Conservation (phyloP, 1,284 basidiomycete species). For the Pseudozyma pruni region DNA sequence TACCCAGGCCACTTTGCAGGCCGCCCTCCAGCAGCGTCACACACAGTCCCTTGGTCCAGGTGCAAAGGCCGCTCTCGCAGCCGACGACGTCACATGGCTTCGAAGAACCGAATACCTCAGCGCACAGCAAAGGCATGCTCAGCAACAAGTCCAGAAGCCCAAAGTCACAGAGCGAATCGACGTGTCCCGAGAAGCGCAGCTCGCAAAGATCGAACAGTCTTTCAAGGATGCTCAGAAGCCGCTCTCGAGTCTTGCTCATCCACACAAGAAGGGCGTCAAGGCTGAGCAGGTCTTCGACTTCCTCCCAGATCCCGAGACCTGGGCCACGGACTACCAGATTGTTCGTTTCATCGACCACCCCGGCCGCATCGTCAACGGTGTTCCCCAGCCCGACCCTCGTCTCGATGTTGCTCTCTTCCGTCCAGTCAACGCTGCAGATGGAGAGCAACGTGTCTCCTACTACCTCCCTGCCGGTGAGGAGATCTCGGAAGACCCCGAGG, state of each 20-base stretch:
- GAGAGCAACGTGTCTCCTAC: constrained; percentile 61
- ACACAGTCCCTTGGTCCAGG: constrained; percentile 44
- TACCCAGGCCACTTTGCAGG: constrained; percentile 27
- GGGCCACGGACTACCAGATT: constrained; percentile 64
- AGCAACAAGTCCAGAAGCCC: constrained; percentile 46
- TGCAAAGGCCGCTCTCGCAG: constrained; percentile 40
- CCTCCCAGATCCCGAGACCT: constrained; percentile 66
- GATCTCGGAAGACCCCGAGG: constrained; percentile 44
- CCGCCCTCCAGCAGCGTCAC: constrained; percentile 49
- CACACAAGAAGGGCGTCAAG: constrained; percentile 59
- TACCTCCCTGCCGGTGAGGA: constrained; percentile 60
- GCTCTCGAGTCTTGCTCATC: constrained; percentile 53
- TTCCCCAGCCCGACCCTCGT: constrained; percentile 53
- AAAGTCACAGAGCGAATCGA: constrained; percentile 50
- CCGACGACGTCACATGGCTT: constrained; percentile 65
- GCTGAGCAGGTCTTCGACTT: constrained; percentile 62
- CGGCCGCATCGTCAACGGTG: constrained; percentile 52
- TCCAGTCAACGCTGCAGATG: constrained; percentile 51
- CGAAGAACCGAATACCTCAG: constrained; percentile 65
- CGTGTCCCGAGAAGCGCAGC: constrained; percentile 55
- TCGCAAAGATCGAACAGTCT: constrained; percentile 60
- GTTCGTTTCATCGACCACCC: constrained; percentile 64
- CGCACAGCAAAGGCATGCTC: constrained; percentile 54
- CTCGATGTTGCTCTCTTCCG: constrained; percentile 59
- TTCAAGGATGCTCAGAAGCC: constrained; percentile 58